Percentiles rank a stretch among this genome's conserved stretches.
Conservation (phyloP, 2,329 filamentous ascomycete genomes). For the Colletotrichum eremochloae region DNA sequence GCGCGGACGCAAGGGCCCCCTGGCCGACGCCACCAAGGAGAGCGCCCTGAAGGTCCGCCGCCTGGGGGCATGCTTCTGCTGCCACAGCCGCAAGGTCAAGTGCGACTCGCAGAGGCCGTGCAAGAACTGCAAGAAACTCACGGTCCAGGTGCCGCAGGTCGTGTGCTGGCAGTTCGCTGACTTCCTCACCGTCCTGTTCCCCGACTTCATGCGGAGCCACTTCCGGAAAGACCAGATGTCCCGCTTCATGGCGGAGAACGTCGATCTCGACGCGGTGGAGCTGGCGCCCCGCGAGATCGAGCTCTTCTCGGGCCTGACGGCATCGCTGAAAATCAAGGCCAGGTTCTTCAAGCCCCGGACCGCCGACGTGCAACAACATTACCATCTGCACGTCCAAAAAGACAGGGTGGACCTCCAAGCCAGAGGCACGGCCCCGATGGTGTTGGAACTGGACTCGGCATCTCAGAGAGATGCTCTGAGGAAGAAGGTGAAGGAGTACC, state of each 20-base stretch:
- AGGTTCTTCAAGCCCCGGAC: constrained; percentile 66
- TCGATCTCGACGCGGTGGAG: constrained; percentile 58
- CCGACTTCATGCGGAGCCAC: constrained; percentile 64
- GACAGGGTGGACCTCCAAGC: constrained; percentile 57
- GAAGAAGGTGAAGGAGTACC: constrained; percentile 62
- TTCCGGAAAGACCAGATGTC: constrained; percentile 64
- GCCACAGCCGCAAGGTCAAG: constrained; percentile 70
- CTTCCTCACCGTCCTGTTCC: constrained; percentile 66
- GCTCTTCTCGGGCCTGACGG: constrained; percentile 64
- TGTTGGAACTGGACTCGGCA: constrained; percentile 59
- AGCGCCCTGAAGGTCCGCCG: constrained; percentile 67
- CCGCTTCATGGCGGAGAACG: constrained; percentile 63
- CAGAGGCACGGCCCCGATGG: constrained; percentile 63
- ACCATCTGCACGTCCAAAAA: constrained; percentile 58
- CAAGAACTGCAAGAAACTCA: constrained; percentile 68
- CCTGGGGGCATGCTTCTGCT: constrained; percentile 70
- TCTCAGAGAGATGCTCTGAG: constrained; percentile 61
- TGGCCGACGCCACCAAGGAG: constrained; percentile 67
- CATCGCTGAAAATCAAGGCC: constrained; percentile 61
- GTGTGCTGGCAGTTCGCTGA: constrained; percentile 72
- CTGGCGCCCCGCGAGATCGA: constrained; percentile 56
- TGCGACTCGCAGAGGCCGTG: constrained; percentile 69
- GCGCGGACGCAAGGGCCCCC: constrained; percentile 68
- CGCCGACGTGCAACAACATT: constrained; percentile 64
- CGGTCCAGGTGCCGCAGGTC: constrained; percentile 63